Evolutionary conservation across 192 early-diverging fungal genomes (phyloP), one percentile per base, ranked within the genome.

Genomic region (Coemansia sp.): DNA sequence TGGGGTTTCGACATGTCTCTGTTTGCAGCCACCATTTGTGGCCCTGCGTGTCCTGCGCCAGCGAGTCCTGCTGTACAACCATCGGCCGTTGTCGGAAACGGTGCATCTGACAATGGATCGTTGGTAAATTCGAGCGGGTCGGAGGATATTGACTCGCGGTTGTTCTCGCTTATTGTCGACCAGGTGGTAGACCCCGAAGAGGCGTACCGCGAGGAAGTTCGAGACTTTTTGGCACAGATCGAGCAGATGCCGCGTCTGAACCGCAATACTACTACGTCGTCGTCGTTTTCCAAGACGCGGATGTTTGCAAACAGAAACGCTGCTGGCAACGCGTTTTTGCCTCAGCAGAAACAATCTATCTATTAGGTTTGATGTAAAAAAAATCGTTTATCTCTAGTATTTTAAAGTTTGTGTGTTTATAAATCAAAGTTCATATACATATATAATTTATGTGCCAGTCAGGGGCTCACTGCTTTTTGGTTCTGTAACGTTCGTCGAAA

Each of bases 101-200:
- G n/a, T n/a, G n/a, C n/a, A n/a, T n/a, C 48, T 49, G 48, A n/a
- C 22, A 52, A 25, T 10, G 20, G 20, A n/a, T 52, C 51, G 20
- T 25, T 25, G 49, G 54, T 16, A 25, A 22, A 20, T 48, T 50
- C 66, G 18, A 42, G 33, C 25, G 38, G 51, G 45, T 69, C 65
- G 5, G 67, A 66, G n/a, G 72, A 71, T 25, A 67, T 75, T 28
- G 72, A 75, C 28, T 75, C 77, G 12, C 62, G 56, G 4, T 56
- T 80, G 18, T 80, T 80, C 16, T 80, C 77, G 18, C 72, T 80
- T 22, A 68, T 80, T 56, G 72, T 80, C 36, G 72, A 80, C 30
- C 72, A 75, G 42, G 66, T 80, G 5, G 77, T 80, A 32, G 77
- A 80, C 18, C 77, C 77, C 18, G 72, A 80, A n/a, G 77, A 71